Conservation (phyloP, 2,329 filamentous ascomycete genomes). For the Dendrostoma leiphaemia region DNA sequence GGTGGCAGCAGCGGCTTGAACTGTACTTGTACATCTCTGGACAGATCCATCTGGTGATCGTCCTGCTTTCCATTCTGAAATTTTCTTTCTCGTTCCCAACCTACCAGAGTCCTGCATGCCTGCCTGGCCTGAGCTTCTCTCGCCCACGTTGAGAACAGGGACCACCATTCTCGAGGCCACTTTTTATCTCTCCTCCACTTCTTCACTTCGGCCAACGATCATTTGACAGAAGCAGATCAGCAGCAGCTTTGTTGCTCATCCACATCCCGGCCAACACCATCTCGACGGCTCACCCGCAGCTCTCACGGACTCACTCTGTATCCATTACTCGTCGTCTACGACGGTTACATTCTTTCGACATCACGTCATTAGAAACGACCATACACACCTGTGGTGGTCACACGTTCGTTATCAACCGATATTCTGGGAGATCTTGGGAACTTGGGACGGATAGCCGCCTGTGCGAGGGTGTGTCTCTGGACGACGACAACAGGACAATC, state of each 20-base stretch:
- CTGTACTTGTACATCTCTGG: neutral
- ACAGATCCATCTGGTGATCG: conserved; percentile 16
- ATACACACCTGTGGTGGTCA: too few species aligned
- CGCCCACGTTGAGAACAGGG: neutral
- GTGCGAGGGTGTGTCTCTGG: too few species aligned
- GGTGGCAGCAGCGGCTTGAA: neutral
- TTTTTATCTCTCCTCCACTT: neutral
- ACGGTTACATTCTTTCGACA: conserved; percentile 12
- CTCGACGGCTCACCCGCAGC: neutral
- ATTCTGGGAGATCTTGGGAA: neutral
- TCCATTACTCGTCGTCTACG: conserved; percentile 4
- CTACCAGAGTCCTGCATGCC: too few species aligned
- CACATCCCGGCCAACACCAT: neutral
- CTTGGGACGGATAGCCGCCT: too few species aligned
- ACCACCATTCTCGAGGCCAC: neutral
- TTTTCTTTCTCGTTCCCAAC: neutral
- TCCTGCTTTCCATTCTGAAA: neutral
- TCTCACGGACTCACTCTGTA: neutral
- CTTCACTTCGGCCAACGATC: neutral
- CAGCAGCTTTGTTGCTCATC: neutral
- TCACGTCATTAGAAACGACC: too few species aligned
- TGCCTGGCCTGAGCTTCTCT: conserved; percentile 3
- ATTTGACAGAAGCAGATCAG: too few species aligned
- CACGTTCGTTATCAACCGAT: neutral
- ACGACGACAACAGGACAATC: too few species aligned